phyloP scores from a whole-genome alignment of 257 asterid species.

The Mitragyna speciosa region DNA sequence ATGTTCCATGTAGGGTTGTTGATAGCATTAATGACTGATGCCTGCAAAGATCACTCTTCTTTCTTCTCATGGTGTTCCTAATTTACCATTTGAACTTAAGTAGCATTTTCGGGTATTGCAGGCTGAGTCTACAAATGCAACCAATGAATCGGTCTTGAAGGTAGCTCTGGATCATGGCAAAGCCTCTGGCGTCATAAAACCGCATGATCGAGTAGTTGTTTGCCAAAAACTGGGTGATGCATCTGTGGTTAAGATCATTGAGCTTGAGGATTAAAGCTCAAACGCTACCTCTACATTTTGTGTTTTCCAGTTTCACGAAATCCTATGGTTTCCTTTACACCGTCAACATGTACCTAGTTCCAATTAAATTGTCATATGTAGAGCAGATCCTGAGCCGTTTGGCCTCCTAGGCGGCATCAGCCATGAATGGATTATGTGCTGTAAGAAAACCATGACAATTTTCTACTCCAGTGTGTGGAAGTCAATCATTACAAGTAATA shows the following conservation, averaged over 20 bases:
- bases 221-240: constrained; percentile 94
- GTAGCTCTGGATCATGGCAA: constrained; percentile 83
- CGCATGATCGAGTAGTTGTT: constrained; percentile 77
- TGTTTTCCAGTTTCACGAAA: neutral
- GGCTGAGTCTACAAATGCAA: constrained; percentile 69
- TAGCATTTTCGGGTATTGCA: constrained; percentile 24
- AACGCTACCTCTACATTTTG: neutral
- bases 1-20: too few species aligned
- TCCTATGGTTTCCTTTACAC: too few species aligned
- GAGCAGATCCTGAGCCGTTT: neutral
- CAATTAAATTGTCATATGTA: too few species aligned
- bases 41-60: neutral
- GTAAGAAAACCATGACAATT: neutral
- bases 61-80: neutral
- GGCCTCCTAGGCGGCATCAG: too few species aligned
- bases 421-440: neutral
- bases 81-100: neutral
- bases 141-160: constrained; percentile 68
- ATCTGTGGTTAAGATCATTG: constrained; percentile 80
- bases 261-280: constrained; percentile 62
- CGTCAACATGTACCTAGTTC: too few species aligned
- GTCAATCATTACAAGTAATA: neutral
- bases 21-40: too few species aligned
- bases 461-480: neutral
- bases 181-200: constrained; percentile 60